Evolutionary conservation across 108 stramenopile species (phyloP), one percentile per base, ranked within the genome.

Genomic region (Pseudonitzschia pungens): DNA sequence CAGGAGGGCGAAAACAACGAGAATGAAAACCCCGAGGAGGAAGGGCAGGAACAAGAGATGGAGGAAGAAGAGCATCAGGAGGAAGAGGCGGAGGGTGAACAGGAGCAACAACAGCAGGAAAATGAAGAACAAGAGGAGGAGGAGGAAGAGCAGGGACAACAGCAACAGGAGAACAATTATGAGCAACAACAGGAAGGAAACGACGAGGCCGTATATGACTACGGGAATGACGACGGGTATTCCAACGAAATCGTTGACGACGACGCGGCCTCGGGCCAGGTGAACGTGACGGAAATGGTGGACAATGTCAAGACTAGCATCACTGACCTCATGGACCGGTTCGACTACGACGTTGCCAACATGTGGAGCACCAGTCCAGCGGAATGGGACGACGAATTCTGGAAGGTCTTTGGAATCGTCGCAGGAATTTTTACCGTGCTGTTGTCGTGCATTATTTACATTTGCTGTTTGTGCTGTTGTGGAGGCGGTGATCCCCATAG

Each of bases 331-430:
- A 41, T 36, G 40, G 36, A 43, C 24, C 64, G 64, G 8, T 44
- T 65, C 41, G 64, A 65, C 22, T 0, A 22, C 40, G 64, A 65
- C 42, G 36, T 65, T 24, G 36, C 10, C 16, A 65, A 36, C 64
- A 65, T 65, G 64, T 65, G 64, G 64, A 43, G 31, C 31, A 43
- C 64, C 7, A 43, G 41, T 9, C 64, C 64, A 20, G 5, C 28
- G 22, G 64, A 65, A 41, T 65, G 64, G 64, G 36, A 43, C 40
- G 64, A 41, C 7, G 64, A 65, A 41, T 42, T 43, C 9, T 65
- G 64, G 64, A 44, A 65, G 42, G 64, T 42, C 24, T 44, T 65
- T 65, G 41, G 36, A 21, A 21, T 43, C 8, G 20, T 41, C 21
- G 64, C 18, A 5, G 36, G 41, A 41, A 65, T 65, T 21, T 0